Percentiles rank a stretch among this genome's conserved stretches.
Conservation (phyloP, 1,284 basidiomycete species). For the Melampsora occidentalis region DNA sequence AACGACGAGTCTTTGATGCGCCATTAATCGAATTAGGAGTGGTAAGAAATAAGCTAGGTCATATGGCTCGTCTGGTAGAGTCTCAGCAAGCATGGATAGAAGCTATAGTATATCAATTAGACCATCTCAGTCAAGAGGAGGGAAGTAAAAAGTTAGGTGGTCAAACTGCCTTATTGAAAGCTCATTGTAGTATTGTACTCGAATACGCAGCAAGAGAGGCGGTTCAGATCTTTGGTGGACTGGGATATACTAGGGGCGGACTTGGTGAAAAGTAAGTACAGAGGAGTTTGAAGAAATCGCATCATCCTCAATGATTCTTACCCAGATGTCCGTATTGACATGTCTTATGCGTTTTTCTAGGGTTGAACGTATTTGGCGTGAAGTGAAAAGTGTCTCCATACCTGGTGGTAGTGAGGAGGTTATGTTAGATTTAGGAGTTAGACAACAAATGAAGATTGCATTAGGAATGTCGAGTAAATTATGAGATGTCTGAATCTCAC, state of each 20-base stretch:
- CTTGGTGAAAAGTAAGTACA: constrained; percentile 25
- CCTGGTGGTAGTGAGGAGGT: constrained; percentile 43
- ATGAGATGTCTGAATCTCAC: background rate
- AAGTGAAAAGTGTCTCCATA: constrained; percentile 41
- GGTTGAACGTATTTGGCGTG: constrained; percentile 39
- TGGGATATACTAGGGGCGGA: constrained; percentile 42
- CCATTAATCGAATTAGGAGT: constrained; percentile 37
- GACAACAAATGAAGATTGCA: constrained; percentile 44
- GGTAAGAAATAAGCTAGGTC: constrained; percentile 28
- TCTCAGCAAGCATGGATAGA: constrained; percentile 45
- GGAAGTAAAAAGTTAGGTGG: constrained; percentile 48
- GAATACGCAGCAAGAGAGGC: constrained; percentile 46
- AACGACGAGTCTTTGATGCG: constrained; percentile 26
- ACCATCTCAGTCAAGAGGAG: constrained; percentile 44
- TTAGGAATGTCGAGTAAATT: background rate
- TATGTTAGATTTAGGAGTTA: constrained; percentile 40
- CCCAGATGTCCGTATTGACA: background rate
- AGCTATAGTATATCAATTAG: constrained; percentile 45
- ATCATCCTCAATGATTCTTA: too few relatives aligned
- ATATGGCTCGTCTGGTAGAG: constrained; percentile 6
- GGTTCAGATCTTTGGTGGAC: constrained; percentile 41
- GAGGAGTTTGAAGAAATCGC: constrained; percentile 25
- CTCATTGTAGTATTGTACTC: constrained; percentile 47
- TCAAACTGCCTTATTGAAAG: constrained; percentile 50
- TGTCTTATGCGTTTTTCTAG: background rate